These are phyloP conservation scores for Phanerodontia chrysosporium DNA, from an alignment of 768 basidiomycete species.

Conservation along the genomic window DNA sequence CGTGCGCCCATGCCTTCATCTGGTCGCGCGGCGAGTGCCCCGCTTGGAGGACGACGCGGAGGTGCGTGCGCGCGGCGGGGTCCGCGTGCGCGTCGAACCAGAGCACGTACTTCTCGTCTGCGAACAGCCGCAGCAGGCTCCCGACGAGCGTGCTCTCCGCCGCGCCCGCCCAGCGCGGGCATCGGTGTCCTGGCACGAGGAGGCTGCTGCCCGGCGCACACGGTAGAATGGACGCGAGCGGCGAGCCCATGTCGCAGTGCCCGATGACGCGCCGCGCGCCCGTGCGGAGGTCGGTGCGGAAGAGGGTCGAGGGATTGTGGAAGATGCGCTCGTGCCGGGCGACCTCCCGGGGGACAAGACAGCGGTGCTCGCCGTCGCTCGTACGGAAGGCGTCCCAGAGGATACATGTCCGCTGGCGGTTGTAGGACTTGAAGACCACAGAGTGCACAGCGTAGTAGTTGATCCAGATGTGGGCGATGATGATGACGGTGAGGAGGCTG, in stretches of 20 bases:
- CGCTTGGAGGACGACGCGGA: slow-evolving; percentile 49
- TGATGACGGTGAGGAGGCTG: slow-evolving; percentile 43
- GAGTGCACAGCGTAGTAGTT: slow-evolving; percentile 62
- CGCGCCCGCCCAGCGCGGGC: slow-evolving; percentile 5
- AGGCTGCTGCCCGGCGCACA: slow-evolving; percentile 7
- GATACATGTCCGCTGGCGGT: slow-evolving; percentile 52
- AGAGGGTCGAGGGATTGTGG: slow-evolving; percentile 33
- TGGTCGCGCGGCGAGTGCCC: slow-evolving; percentile 44
- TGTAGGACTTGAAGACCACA: slow-evolving; percentile 52
- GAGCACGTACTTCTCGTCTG: slow-evolving; percentile 46
- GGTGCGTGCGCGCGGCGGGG: slow-evolving; percentile 16
- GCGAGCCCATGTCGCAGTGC: slow-evolving; percentile 46
- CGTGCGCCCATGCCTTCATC: slow-evolving; percentile 49
- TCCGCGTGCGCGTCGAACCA: slow-evolving; percentile 38
- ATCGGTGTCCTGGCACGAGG: neutral
- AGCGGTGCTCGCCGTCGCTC: neutral
- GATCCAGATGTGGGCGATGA: slow-evolving; percentile 48
- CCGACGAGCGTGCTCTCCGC: slow-evolving; percentile 12
- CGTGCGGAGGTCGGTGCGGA: slow-evolving; percentile 27
- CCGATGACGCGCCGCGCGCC: slow-evolving; percentile 31
- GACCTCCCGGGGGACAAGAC: slow-evolving; percentile 32
- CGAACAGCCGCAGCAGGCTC: slow-evolving; percentile 36
- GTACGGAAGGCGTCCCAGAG: slow-evolving; percentile 44
- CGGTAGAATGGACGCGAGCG: slow-evolving; percentile 32
- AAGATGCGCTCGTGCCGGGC: slow-evolving; percentile 45